phyloP scores from a whole-genome alignment of 2,329 filamentous ascomycete genomes.

The Diaporthe sp. region DNA sequence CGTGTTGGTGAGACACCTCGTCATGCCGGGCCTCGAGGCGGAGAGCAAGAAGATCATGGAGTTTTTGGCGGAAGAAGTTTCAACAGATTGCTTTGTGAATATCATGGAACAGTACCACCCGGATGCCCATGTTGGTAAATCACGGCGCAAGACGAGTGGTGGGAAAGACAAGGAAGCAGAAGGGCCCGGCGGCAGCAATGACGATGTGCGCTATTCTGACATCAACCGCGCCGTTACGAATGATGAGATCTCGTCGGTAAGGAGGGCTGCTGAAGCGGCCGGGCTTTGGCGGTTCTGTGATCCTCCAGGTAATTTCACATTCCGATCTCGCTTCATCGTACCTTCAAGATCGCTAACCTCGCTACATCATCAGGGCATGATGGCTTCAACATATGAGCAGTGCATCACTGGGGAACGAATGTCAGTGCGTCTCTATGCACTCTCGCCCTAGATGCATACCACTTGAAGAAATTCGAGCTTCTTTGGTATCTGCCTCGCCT shows the following conservation, averaged over 20 bases:
- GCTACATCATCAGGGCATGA: slow-evolving; percentile 52
- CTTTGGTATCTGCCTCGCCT: background rate
- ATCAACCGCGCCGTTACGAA: slow-evolving; percentile 80
- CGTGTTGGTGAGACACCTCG: slow-evolving; percentile 81
- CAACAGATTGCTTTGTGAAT: slow-evolving; percentile 82
- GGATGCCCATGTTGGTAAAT: slow-evolving; percentile 84
- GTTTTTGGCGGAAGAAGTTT: slow-evolving; percentile 81
- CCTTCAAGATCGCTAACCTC: background rate
- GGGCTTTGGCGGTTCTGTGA: slow-evolving; percentile 87
- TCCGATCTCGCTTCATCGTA: no score
- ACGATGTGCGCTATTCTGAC: slow-evolving; percentile 76
- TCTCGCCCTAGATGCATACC: background rate
- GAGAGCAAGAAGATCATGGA: slow-evolving; percentile 81
- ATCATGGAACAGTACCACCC: slow-evolving; percentile 93
- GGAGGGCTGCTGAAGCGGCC: slow-evolving; percentile 75
- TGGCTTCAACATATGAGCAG: slow-evolving; percentile 62
- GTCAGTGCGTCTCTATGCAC: background rate
- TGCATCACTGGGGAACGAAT: no score
- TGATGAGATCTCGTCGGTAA: slow-evolving; percentile 76
- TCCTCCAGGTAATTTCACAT: slow-evolving; percentile 51
- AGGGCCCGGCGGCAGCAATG: slow-evolving; percentile 45
- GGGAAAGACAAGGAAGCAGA: slow-evolving; percentile 47
- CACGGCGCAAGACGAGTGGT: slow-evolving; percentile 54
- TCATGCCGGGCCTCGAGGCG: slow-evolving; percentile 85
- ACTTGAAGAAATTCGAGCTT: background rate